A percentile compares a stretch with the other conserved stretches of the same genome.
These are phyloP conservation scores for Aspergillus puulaauensis DNA, from an alignment of 2,329 filamentous ascomycete species.

Conservation along the genomic window DNA sequence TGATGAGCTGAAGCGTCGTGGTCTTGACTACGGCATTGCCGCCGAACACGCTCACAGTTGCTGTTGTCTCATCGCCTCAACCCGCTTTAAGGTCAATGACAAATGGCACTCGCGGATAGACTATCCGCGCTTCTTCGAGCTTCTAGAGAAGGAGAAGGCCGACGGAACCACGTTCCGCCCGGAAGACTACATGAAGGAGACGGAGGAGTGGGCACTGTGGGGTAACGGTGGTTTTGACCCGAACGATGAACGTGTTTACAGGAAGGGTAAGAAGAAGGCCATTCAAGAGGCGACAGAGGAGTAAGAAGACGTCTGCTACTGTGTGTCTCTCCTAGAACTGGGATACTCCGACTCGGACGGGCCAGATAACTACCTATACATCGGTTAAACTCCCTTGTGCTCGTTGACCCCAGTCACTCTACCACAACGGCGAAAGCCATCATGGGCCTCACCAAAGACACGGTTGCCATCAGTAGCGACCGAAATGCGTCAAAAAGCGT, in stretches of 20 bases:
- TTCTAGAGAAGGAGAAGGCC: conserved; percentile 64
- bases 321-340: not conserved
- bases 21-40: conserved; percentile 82
- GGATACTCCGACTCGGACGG: not conserved
- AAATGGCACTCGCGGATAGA: conserved; percentile 92
- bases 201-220: conserved; percentile 93
- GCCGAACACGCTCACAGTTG: conserved; percentile 95
- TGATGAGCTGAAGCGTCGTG: conserved; percentile 64
- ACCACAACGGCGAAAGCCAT: too few relatives aligned
- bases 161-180: conserved; percentile 71
- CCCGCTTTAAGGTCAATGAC: conserved; percentile 71
- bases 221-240: conserved; percentile 94
- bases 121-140: conserved; percentile 82
- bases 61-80: conserved; percentile 82
- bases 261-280: conserved; percentile 65
- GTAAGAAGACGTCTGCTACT: too few relatives aligned
- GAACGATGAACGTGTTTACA: conserved; percentile 79
- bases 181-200: conserved; percentile 88
- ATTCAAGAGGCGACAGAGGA: conserved; percentile 3
- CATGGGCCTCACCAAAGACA: too few relatives aligned
- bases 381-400: too few relatives aligned
- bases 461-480: too few relatives aligned
- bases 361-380: too few relatives aligned
- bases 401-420: too few relatives aligned
- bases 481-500: too few relatives aligned